These are phyloP conservation scores for Heterobasidion parviporum DNA, from an alignment of 1,284 basidiomycete genomes.

Conservation along the genomic window DNA sequence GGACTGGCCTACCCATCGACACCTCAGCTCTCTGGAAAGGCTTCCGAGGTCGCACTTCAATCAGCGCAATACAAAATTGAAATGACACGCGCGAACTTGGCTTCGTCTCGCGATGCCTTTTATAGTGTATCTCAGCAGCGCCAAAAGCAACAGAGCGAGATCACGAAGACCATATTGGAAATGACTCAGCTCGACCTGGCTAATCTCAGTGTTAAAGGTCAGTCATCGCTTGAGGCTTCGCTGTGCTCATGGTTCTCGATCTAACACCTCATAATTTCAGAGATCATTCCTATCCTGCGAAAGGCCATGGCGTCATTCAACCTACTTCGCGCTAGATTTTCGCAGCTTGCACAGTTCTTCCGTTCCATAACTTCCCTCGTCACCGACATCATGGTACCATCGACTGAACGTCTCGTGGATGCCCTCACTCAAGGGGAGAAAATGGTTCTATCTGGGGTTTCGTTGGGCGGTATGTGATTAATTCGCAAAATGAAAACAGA, in stretches of 20 bases:
- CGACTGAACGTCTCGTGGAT: neutral
- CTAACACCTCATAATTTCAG: neutral
- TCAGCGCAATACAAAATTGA: neutral
- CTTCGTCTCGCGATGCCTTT: conserved; percentile 1
- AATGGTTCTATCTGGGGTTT: neutral
- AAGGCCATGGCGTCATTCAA: conserved; percentile 6
- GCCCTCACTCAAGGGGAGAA: neutral
- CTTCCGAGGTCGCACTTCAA: neutral
- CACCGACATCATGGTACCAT: conserved; percentile 1
- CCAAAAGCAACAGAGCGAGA: conserved; percentile 4
- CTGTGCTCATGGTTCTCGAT: neutral
- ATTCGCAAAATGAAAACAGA: neutral
- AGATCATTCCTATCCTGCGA: conserved; percentile 5
- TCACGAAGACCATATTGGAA: conserved; percentile 2
- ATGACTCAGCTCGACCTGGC: conserved; percentile 1
- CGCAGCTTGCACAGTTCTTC: conserved; percentile 6
- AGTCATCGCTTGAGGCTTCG: neutral
- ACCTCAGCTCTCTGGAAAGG: neutral
- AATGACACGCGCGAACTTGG: conserved; percentile 1
- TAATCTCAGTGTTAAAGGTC: neutral
- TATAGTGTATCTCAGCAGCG: neutral
- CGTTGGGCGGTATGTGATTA: conserved; percentile 1
- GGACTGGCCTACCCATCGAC: neutral
- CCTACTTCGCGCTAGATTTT: conserved; percentile 7
- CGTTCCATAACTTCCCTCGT: conserved; percentile 4